phyloP scores from a whole-genome alignment of 2,329 filamentous ascomycete species.

The Scedosporium apiospermum region DNA sequence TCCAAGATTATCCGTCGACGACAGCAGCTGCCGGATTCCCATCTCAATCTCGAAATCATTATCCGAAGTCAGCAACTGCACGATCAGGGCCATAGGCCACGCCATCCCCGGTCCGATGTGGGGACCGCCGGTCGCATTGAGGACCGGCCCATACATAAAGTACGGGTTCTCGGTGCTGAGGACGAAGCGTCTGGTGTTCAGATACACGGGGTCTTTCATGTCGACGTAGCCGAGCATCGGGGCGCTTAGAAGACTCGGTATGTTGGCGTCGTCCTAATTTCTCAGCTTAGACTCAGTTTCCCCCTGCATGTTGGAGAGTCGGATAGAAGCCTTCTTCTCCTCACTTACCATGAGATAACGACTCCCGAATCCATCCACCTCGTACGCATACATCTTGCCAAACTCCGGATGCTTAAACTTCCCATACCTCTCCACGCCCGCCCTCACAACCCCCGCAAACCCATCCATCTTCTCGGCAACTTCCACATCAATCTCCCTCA shows the following conservation, averaged over 20 bases:
- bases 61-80: slow-evolving; percentile 68
- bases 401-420: slow-evolving; percentile 52
- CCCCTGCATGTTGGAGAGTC: too few relatives aligned
- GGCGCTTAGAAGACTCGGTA: slow-evolving; percentile 51
- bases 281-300: background rate
- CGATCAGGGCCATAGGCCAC: slow-evolving; percentile 81
- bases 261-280: slow-evolving; percentile 48
- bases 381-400: slow-evolving; percentile 58
- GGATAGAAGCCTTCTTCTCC: too few relatives aligned
- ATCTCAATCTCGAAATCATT: slow-evolving; percentile 63
- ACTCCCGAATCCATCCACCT: slow-evolving; percentile 59
- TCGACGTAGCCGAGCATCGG: slow-evolving; percentile 46
- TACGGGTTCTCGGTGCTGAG: slow-evolving; percentile 65
- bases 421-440: slow-evolving; percentile 61
- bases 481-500: slow-evolving; percentile 34
- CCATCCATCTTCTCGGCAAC: slow-evolving; percentile 48
- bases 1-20: slow-evolving; percentile 62
- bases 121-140: slow-evolving; percentile 42
- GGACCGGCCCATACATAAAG: slow-evolving; percentile 45
- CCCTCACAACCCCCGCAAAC: slow-evolving; percentile 46
- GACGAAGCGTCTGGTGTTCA: slow-evolving; percentile 69
- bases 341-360: slow-evolving; percentile 41
- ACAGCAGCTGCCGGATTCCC: slow-evolving; percentile 55
- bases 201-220: slow-evolving; percentile 56
- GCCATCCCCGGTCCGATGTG: slow-evolving; percentile 56